A percentile compares a stretch with the other conserved stretches of the same genome.
Evolutionary conservation across 2,329 filamentous ascomycete genomes (phyloP).

Genomic region (Pezicula neosporulosa): DNA sequence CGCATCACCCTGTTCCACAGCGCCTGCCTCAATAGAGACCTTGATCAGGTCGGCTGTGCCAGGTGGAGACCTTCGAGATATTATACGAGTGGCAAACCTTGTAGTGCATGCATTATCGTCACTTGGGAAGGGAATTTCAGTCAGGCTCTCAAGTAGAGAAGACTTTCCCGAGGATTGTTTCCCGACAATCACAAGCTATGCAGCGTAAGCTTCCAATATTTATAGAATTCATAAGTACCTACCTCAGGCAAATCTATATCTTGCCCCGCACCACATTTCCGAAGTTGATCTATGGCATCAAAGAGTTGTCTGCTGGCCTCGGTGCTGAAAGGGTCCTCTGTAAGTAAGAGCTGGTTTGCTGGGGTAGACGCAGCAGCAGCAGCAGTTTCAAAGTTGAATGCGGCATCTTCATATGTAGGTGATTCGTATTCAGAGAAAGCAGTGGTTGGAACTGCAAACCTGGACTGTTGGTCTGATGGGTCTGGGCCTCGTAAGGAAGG

Average conservation of each 20-base stretch:
- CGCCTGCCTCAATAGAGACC: constrained; percentile 25
- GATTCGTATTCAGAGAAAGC: too few species aligned
- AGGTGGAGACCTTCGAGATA: constrained; percentile 29
- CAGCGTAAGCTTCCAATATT: not conserved
- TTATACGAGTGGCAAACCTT: constrained; percentile 34
- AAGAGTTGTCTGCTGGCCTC: constrained; percentile 32
- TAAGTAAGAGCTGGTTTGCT: not conserved
- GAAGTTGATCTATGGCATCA: constrained; percentile 33
- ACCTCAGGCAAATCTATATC: constrained; percentile 34
- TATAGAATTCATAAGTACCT: constrained; percentile 1
- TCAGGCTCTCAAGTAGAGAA: constrained; percentile 33
- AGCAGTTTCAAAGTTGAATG: too few species aligned
- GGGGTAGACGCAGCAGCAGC: too few species aligned
- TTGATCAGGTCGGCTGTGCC: constrained; percentile 25
- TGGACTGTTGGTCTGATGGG: too few species aligned
- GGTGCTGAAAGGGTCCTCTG: constrained; percentile 30
- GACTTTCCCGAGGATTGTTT: constrained; percentile 36
- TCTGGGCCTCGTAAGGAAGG: too few species aligned
- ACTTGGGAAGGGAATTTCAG: constrained; percentile 34
- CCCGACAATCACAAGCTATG: constrained; percentile 34
- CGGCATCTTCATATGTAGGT: too few species aligned
- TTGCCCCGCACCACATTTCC: constrained; percentile 26
- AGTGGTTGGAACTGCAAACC: too few species aligned
- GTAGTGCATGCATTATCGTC: constrained; percentile 29
- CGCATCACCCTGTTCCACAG: constrained; percentile 2